Conservation (phyloP, 202 grass and related monocot genomes). For the Bolboschoenoplectus hybrid region DNA sequence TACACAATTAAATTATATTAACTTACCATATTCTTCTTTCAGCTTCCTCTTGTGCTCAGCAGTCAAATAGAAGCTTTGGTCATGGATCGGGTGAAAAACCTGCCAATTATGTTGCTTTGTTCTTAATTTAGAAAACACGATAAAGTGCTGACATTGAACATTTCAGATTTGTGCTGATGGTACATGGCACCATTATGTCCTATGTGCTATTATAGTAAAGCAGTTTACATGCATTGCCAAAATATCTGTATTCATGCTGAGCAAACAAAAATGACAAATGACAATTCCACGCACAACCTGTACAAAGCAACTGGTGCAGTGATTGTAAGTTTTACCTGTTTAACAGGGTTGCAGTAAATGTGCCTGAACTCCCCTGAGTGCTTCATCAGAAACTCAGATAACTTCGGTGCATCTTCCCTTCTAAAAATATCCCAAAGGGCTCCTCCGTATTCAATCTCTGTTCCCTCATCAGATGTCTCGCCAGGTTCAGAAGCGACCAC, state of each 20-base stretch:
- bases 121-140: not conserved
- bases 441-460: constrained; percentile 43
- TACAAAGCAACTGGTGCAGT: not conserved
- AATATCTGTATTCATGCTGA: not conserved
- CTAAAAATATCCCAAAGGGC: constrained; percentile 87
- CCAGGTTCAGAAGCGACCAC: constrained; percentile 5
- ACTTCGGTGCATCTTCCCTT: constrained; percentile 67
- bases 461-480: not conserved
- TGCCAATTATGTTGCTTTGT: constrained; percentile 10
- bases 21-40: constrained; percentile 79
- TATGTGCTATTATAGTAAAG: not conserved
- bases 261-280: not conserved
- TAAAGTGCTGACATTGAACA: not conserved
- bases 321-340: constrained; percentile 45
- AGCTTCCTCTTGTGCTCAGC: constrained; percentile 63
- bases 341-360: constrained; percentile 53
- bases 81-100: constrained; percentile 50
- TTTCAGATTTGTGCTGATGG: not conserved
- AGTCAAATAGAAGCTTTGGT: constrained; percentile 42
- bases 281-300: not conserved
- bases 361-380: constrained; percentile 67
- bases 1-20: not conserved
- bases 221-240: not conserved
- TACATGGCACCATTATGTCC: not conserved
- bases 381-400: constrained; percentile 64